Base-by-base conservation (phyloP, 1,284 basidiomycete genomes). In the Peniophora sp. region DNA sequence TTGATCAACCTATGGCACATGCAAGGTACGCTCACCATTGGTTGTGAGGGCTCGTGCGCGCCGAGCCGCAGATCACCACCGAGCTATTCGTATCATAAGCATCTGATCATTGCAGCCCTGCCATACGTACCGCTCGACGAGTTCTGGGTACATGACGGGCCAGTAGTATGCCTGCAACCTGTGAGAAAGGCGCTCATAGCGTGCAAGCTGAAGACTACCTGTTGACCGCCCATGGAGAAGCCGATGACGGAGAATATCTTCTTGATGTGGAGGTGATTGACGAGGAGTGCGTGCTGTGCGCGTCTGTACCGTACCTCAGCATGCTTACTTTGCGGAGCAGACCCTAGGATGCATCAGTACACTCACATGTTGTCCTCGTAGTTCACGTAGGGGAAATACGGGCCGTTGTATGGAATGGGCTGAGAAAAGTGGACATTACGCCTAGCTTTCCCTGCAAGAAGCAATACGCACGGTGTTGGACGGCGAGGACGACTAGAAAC, bases 161-260 rank as follows among this genome's bases (percentile, higher is more conserved):
- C 80, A 83, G 56, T 81, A 68, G 57, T 81, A 83, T 3, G 81
- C 76, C 75, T 81, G 23, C 47, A 22, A 5, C 5, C 32, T 35
- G 41, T 25, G 12, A 35, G 19, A 34, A 50, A 6, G 16, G 2
- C 27, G 10, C 16, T 9, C 49, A 2, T 22, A 45, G 47, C 9
- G n/a, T 11, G 44, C 24, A 17, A 3, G n/a, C 16, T 24, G 20
- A 39, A 38, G 2, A 55, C 43, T 49, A 71, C 78, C 69, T 79
- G 78, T 58, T 80, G 79, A 2, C 72, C 81, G 38, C 79, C 78
- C 79, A 83, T 83, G 9, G 78, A 81, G 59, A 82, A 83, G 0
- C 78, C 79, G 19, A 81, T 68, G 23, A 74, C 78, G 44, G 73
- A 72, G 52, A 68, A 70, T 0, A 78, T 62, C 56, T 78, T 75